Percentiles rank a stretch among this genome's conserved stretches.
Evolutionary conservation across 2,329 filamentous ascomycete genomes (phyloP).

Genomic region (Trichoderma sp.): DNA sequence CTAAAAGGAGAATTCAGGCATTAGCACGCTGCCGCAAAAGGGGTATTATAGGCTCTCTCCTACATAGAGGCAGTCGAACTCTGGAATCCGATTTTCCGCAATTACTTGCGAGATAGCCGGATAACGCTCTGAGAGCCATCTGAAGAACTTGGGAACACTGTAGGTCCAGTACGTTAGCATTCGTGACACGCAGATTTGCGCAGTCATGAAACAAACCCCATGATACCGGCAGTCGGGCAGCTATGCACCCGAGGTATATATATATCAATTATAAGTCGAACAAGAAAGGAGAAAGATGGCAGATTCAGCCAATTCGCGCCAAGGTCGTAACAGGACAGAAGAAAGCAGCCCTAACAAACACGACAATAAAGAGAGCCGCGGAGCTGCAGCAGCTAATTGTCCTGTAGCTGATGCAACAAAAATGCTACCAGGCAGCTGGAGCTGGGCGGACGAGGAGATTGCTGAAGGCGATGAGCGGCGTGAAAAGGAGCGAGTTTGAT

Average conservation of each 20-base stretch:
- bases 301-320: slow-evolving; percentile 3
- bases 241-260: neutral
- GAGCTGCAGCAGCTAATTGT: slow-evolving; percentile 1
- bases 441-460: slow-evolving; percentile 2
- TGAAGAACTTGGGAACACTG: slow-evolving; percentile 86
- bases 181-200: slow-evolving; percentile 6
- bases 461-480: neutral
- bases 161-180: slow-evolving; percentile 29
- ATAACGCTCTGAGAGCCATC: slow-evolving; percentile 99
- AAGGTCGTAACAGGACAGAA: neutral
- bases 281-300: slow-evolving; percentile 1
- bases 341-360: slow-evolving; percentile 19
- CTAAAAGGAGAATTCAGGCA: slow-evolving; percentile 43
- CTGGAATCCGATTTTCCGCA: slow-evolving; percentile 96
- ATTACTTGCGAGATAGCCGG: slow-evolving; percentile 98
- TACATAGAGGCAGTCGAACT: slow-evolving; percentile 96
- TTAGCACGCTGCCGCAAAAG: neutral
- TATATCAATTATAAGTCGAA: slow-evolving; percentile 10
- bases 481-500: slow-evolving; percentile 10
- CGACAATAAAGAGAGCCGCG: slow-evolving; percentile 5
- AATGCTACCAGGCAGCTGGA: neutral
- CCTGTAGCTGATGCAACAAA: slow-evolving; percentile 8
- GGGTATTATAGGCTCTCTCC: slow-evolving; percentile 41
- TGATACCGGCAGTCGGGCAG: slow-evolving; percentile 30
- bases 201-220: slow-evolving; percentile 37